phyloP scores from a whole-genome alignment of 441 rosid species.

The Erodium moschatum region DNA sequence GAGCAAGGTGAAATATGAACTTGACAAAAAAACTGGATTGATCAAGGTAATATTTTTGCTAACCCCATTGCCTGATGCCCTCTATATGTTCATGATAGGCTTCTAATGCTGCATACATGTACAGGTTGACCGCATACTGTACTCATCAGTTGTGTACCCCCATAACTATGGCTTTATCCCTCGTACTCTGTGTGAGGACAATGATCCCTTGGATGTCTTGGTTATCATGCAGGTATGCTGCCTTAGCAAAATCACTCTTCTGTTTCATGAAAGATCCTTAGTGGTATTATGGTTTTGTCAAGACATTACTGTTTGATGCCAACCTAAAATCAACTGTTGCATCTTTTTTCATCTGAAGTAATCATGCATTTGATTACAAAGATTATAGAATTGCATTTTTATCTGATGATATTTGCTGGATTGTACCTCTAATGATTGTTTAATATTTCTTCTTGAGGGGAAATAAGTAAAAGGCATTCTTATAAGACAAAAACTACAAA shows the following conservation, averaged over 20 bases:
- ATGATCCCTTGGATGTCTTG: constrained; percentile 1
- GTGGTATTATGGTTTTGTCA: neutral
- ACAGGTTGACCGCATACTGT: constrained; percentile 65
- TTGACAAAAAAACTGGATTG: constrained; percentile 63
- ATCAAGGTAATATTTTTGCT: constrained; percentile 40
- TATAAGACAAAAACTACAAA: neutral
- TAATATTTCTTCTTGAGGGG: neutral
- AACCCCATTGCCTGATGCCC: constrained; percentile 4
- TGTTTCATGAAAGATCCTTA: constrained; percentile 5
- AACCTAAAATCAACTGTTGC: neutral
- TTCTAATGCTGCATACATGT: constrained; percentile 16
- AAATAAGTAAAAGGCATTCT: neutral
- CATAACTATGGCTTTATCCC: constrained; percentile 34
- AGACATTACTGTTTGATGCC: neutral
- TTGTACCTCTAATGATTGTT: neutral
- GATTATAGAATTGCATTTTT: neutral
- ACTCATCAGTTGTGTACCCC: constrained; percentile 70
- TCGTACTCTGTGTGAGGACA: neutral
- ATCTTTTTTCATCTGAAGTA: neutral
- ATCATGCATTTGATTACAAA: neutral
- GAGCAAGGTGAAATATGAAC: constrained; percentile 75
- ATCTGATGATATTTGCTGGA: neutral
- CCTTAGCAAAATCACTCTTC: constrained; percentile 7
- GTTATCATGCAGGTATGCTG: constrained; percentile 23
- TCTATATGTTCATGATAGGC: constrained; percentile 7